Percentiles rank a stretch among this genome's conserved stretches.
These are phyloP conservation scores for Fibroporia radiculosa DNA, from an alignment of 768 basidiomycete species.

Conservation along the genomic window DNA sequence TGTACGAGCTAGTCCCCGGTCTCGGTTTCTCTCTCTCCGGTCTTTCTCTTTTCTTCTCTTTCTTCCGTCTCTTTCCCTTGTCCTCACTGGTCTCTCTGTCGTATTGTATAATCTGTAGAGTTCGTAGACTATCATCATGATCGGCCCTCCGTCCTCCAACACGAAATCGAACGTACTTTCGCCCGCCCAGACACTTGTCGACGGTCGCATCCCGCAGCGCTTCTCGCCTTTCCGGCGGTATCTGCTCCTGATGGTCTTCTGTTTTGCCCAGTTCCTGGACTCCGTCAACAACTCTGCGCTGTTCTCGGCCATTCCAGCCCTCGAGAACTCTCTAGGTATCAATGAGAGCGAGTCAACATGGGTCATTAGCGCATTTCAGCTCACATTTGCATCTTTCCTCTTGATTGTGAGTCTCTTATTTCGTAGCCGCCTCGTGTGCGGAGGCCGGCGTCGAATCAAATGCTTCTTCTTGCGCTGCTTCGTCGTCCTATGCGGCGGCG, in stretches of 20 bases:
- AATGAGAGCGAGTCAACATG: conserved; percentile 22
- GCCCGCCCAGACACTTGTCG: conserved; percentile 23
- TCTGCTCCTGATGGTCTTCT: conserved; percentile 26
- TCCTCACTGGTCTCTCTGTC: not conserved
- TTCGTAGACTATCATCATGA: conserved; percentile 5
- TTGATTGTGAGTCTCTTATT: conserved; percentile 26
- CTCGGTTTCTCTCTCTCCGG: not conserved
- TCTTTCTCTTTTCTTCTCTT: conserved; percentile 1
- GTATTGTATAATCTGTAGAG: not conserved
- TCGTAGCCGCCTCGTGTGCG: too few relatives aligned
- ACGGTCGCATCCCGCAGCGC: conserved; percentile 18
- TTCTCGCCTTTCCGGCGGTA: conserved; percentile 23
- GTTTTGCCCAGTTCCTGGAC: conserved; percentile 31
- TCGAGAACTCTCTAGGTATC: conserved; percentile 19
- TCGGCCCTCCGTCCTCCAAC: conserved; percentile 8
- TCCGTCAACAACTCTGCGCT: conserved; percentile 28
- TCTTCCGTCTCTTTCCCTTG: not conserved
- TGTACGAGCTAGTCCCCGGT: not conserved
- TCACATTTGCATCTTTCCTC: conserved; percentile 28
- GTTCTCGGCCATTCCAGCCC: conserved; percentile 26
- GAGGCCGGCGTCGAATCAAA: too few relatives aligned
- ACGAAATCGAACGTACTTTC: conserved; percentile 17
- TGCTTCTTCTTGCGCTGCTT: too few relatives aligned
- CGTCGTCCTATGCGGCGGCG: too few relatives aligned
- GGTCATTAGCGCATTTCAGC: conserved; percentile 29